Percentiles rank a stretch among this genome's conserved stretches.
Conservation (phyloP, 2,329 filamentous ascomycete genomes). For the Escovopsis sp. region DNA sequence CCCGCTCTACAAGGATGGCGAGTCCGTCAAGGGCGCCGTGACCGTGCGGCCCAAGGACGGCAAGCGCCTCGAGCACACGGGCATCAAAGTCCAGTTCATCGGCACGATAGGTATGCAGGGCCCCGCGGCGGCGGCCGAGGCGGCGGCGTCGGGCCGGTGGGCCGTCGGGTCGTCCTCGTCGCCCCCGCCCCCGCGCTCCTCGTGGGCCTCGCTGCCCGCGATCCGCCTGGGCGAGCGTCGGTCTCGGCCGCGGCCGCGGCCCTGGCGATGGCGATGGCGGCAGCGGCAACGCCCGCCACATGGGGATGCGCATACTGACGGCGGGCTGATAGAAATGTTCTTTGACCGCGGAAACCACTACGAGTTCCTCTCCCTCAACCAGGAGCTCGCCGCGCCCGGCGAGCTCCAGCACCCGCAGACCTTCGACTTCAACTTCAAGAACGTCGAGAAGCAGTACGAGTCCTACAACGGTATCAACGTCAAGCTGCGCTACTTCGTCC, state of each 20-base stretch:
- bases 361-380: constrained; percentile 93
- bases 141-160: neutral
- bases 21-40: constrained; percentile 92
- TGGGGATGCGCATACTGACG: constrained; percentile 5
- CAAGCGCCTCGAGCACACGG: constrained; percentile 92
- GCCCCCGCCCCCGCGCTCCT: neutral
- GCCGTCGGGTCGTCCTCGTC: neutral
- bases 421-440: constrained; percentile 99
- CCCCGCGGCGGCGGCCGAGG: constrained; percentile 1
- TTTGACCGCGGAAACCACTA: constrained; percentile 98
- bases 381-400: constrained; percentile 90
- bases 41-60: constrained; percentile 95
- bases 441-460: constrained; percentile 99
- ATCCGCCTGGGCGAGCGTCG: constrained; percentile 2
- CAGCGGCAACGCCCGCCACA: constrained; percentile 1
- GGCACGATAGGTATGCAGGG: constrained; percentile 67
- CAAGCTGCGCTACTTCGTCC: constrained; percentile 94
- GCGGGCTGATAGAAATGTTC: constrained; percentile 69
- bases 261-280: neutral
- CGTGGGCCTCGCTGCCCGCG: constrained; percentile 3
- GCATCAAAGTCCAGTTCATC: constrained; percentile 99
- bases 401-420: constrained; percentile 98
- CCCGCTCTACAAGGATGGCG: constrained; percentile 92
- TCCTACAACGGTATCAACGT: constrained; percentile 99
- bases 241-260: no score